Evolutionary conservation across 2,329 filamentous ascomycete genomes (phyloP), one percentile per base, ranked within the genome.

Genomic region (Xylaria digitata): DNA sequence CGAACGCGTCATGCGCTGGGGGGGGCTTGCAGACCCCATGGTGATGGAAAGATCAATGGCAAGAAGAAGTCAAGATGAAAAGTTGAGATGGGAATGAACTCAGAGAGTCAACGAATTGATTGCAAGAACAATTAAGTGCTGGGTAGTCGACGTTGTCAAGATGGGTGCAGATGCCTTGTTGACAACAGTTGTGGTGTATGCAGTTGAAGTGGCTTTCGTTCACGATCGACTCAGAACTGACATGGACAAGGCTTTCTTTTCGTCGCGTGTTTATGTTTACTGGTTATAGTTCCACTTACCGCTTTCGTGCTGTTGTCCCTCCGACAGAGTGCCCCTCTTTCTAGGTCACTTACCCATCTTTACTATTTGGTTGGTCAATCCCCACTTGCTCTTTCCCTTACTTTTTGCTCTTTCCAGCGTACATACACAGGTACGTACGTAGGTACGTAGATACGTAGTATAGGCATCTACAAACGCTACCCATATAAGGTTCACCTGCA

Each of bases 1-100:
- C 50, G 83, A 81, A 71, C 87, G 84, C 68, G 87, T 89, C 74
- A 88, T 83, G 70, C 87, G 84, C 78, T 87, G 87, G 42, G 86
- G 87, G 58, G 87, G 86, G 65, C 85, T 88, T 70, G 80, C 77
- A 59, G 79, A 78, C 70, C 86, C 84, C 86, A 89, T 87, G 70
- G 58, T 81, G 72, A 64, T 49, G 58, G 57, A 66, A 66, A 34
- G 65, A 64, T 49, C 42, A 62, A 58, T 52, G 53, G 26, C 55
- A 54, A 26, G 54, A 53, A 61, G 40, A 57, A 70, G 67, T 62
- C 53, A 53, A 59, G 66, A 21, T 34, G 37, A 23, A 43, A 55
- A 17, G 19, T n/a, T 30, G n/a, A 34, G 30, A 7, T 43, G 15
- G 8, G 43, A 53, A 34, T 32, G 8, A 26, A 46, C 30, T 54